Evolutionary conservation across 2,329 filamentous ascomycete genomes (phyloP), one percentile per base, ranked within the genome.

Genomic region (Xenoacremonium recifei): DNA sequence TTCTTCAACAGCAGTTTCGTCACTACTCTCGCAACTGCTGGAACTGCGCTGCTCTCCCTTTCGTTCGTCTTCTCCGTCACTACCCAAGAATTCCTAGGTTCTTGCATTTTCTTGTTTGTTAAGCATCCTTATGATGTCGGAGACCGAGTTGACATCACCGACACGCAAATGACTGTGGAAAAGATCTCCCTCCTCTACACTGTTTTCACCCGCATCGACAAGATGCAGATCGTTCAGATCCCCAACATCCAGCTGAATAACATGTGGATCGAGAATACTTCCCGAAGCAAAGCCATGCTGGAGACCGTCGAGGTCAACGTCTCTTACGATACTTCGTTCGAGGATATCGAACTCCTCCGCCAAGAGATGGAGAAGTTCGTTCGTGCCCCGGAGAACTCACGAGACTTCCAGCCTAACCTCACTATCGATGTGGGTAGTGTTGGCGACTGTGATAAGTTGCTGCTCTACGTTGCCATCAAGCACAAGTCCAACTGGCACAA

Each of bases 71-170:
- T 99, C 65, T 85, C 91, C 18, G 85, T 86, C 42, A 96, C 91
- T 2, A 85, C 86, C 4, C 91, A 96, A 67, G 93, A 99, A 66
- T 87, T 99, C 50, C 80, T 99, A n/a, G 92, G 92, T 59, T 96
- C 91, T 27, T 97, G 92, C 72, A 96, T 99, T 59, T 99, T 99
- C 73, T 73, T 99, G 2, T 99, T 99, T 59, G 89, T 97, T 72
- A 99, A 99, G 73, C 93, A 99, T 64, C 92, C 93, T 0, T 97
- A 87, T 64, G 93, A 99, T 62, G 90, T 97, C 17, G 91, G 92
- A 47, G 93, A 99, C 64, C 85, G 93, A 19, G 88, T 97, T 32
- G 90, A 96, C 57, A 86, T 97, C 50, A 70, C 64, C 39, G 75
- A 74, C 13, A 76, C 84, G 51, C 76, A 82, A 54, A 82, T 95